These are phyloP conservation scores for Boletus speciosus DNA, from an alignment of 768 basidiomycete genomes.

Conservation along the genomic window DNA sequence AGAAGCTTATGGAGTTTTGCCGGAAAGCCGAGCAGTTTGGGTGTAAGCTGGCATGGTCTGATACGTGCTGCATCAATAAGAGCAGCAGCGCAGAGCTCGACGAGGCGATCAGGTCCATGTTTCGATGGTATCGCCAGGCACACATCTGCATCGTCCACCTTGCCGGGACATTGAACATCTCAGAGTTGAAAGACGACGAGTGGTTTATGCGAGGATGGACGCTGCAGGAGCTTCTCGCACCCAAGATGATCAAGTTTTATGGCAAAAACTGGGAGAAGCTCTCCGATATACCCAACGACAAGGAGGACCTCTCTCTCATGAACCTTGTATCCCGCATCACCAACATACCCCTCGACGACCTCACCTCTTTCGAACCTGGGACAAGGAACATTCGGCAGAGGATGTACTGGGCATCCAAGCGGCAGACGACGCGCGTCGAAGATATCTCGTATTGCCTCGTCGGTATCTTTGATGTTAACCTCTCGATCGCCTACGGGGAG, in stretches of 20 bases:
- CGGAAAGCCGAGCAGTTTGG: constrained; percentile 1
- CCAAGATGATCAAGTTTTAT: constrained; percentile 9
- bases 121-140: constrained; percentile 14
- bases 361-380: constrained; percentile 9
- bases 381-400: constrained; percentile 11
- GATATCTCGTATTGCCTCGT: constrained; percentile 26
- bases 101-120: constrained; percentile 18
- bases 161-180: constrained; percentile 1
- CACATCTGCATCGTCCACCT: constrained; percentile 15
- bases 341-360: constrained; percentile 7
- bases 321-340: constrained; percentile 4
- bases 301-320: constrained; percentile 1
- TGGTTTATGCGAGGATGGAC: constrained; percentile 18
- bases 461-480: constrained; percentile 24
- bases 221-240: constrained; percentile 14
- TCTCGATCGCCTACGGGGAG: constrained; percentile 15
- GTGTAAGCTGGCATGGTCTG: constrained; percentile 16
- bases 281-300: constrained; percentile 3
- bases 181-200: not conserved
- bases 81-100: constrained; percentile 15
- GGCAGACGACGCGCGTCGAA: constrained; percentile 24
- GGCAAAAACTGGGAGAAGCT: constrained; percentile 8
- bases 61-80: constrained; percentile 17
- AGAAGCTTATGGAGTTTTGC: constrained; percentile 15
- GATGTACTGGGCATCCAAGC: constrained; percentile 23